These are phyloP conservation scores for Apiospora koreana DNA, from an alignment of 2,329 filamentous ascomycete species.

Conservation along the genomic window DNA sequence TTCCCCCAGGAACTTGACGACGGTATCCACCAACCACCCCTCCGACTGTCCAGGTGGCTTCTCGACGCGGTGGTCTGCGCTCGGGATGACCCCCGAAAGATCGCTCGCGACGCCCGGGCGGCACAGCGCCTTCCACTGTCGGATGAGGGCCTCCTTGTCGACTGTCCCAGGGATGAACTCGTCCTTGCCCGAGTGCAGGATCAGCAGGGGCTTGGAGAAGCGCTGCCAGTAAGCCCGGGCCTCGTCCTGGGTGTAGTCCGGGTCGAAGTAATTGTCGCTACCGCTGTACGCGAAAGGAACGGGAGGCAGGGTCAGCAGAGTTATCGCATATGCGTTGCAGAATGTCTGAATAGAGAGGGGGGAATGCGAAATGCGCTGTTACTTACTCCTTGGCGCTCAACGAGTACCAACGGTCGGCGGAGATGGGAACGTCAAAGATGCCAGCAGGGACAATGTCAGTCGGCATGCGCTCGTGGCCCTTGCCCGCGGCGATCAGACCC, in stretches of 20 bases:
- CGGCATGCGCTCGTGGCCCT: slow-evolving; percentile 55
- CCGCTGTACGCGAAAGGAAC: slow-evolving; percentile 44
- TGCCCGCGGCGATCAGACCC: slow-evolving; percentile 56
- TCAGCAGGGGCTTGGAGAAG: slow-evolving; percentile 60
- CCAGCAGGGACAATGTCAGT: slow-evolving; percentile 40
- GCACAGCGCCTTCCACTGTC: slow-evolving; percentile 54
- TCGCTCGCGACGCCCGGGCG: slow-evolving; percentile 45
- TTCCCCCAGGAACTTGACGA: slow-evolving; percentile 4
- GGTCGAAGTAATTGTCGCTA: slow-evolving; percentile 59
- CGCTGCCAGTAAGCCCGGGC: slow-evolving; percentile 66
- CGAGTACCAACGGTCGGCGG: slow-evolving; percentile 56
- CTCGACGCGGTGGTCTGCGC: slow-evolving; percentile 52
- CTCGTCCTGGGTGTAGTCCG: slow-evolving; percentile 45
- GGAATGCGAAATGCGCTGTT: background rate
- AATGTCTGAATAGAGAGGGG: background rate
- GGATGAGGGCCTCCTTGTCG: slow-evolving; percentile 58
- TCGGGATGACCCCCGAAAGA: slow-evolving; percentile 55
- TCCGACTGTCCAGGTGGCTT: slow-evolving; percentile 12
- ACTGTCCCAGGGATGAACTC: slow-evolving; percentile 62
- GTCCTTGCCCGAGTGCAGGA: slow-evolving; percentile 67
- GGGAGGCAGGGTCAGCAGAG: background rate
- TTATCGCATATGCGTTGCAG: background rate
- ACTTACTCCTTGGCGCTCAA: slow-evolving; percentile 51
- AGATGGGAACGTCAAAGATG: slow-evolving; percentile 45
- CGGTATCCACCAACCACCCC: slow-evolving; percentile 3